phyloP scores from a whole-genome alignment of 1,284 basidiomycete genomes.

The Testicularia cyperi region DNA sequence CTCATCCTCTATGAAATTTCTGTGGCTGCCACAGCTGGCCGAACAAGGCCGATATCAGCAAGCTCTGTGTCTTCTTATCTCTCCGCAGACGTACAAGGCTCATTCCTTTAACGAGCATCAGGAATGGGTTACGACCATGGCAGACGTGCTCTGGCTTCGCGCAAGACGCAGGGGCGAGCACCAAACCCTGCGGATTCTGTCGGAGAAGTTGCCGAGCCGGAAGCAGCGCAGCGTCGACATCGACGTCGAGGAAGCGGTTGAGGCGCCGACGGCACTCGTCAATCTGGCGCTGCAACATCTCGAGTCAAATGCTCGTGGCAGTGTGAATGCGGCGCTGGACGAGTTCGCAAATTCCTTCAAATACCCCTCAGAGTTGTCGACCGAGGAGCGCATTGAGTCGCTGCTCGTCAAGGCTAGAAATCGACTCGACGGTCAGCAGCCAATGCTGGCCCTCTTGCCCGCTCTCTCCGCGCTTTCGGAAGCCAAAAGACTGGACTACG shows the following conservation, averaged over 20 bases:
- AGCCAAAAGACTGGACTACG: conserved; percentile 27
- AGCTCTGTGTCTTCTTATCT: conserved; percentile 18
- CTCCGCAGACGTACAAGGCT: conserved; percentile 5
- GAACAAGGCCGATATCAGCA: conserved; percentile 22
- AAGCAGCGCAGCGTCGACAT: background rate
- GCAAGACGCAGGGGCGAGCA: conserved; percentile 21
- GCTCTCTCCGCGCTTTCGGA: conserved; percentile 19
- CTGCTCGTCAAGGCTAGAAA: conserved; percentile 15
- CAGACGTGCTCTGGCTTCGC: conserved; percentile 17
- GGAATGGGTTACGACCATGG: conserved; percentile 12
- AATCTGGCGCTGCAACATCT: conserved; percentile 23
- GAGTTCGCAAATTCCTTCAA: conserved; percentile 9
- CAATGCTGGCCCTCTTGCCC: conserved; percentile 17
- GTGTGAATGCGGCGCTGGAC: conserved; percentile 4
- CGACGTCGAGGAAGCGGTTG: conserved; percentile 28
- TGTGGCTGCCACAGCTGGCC: conserved; percentile 18
- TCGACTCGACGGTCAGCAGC: conserved; percentile 8
- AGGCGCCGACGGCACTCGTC: conserved; percentile 14
- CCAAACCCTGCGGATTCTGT: conserved; percentile 6
- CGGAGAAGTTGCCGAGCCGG: conserved; percentile 2
- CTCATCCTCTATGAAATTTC: no score
- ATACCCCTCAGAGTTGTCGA: conserved; percentile 10
- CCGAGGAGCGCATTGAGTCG: conserved; percentile 14
- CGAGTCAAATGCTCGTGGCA: conserved; percentile 14
- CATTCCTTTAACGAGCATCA: conserved; percentile 20